Base-by-base conservation (phyloP, 768 basidiomycete genomes). In the Termitomyces sp. region DNA sequence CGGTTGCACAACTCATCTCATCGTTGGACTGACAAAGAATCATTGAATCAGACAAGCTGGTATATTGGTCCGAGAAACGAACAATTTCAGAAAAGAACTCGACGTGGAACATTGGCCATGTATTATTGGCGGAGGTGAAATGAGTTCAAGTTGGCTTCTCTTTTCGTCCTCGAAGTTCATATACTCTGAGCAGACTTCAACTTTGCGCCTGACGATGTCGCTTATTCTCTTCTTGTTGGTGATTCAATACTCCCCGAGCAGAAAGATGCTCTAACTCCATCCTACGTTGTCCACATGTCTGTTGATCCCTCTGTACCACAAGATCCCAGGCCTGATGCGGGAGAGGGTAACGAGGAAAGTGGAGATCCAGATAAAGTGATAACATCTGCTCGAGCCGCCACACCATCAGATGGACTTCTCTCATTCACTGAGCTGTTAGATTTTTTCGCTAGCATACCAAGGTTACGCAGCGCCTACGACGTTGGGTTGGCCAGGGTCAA, bases 71-170 rank as follows among this genome's bases (percentile, higher is more conserved):
- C 84, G 89, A 39, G 87, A 91, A 68, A 81, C 86, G 11, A 52
- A 73, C 28, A 74, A 73, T 38, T 92, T 92, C 65, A 80, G 84
- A 65, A 68, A 79, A 4, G 79, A 78, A 3, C 69, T 79, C 60
- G 62, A 70, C 15, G 71, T 75, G 45, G 69, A 72, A 1, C 62
- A 79, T 49, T 96, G 94, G 94, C 90, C 94, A 0, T 88, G 88
- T 59, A 77, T 96, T 59, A 76, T 97, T 42, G 86, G 90, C 0
- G 96, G 96, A 71, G 95, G 96, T 92, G 70, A 67, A 52, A 28
- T 18, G 11, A 33, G 16, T 42, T 20, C 16, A 15, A 28, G 2
- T 54, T 54, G 18, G 5, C 13, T 32, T 39, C 24, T 8, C 28
- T 13, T 62, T 44, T 28, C 16, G 39, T 39, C 18, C 3, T n/a